These are phyloP conservation scores for Arthrinium phaeospermum DNA, from an alignment of 2,329 filamentous ascomycete genomes.

Conservation along the genomic window DNA sequence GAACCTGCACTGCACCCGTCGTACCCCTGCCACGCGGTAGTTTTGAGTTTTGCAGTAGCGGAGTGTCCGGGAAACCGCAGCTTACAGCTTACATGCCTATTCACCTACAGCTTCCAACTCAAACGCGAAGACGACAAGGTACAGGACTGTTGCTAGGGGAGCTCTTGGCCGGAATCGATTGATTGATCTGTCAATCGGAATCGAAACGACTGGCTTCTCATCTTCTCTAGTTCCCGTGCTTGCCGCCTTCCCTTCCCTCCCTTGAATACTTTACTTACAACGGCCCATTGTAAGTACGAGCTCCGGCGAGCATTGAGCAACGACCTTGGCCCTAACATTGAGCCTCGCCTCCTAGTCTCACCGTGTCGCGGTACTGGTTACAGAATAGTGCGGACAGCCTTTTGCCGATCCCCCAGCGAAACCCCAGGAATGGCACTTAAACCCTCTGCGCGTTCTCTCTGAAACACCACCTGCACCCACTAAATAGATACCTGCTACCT, in stretches of 20 bases:
- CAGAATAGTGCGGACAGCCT: not conserved
- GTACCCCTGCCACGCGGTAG: not conserved
- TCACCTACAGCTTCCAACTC: not conserved
- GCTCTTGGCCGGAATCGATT: not conserved
- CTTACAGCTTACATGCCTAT: not conserved
- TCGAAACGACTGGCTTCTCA: not conserved
- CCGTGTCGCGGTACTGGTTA: not conserved
- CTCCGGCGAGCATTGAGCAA: too few relatives aligned
- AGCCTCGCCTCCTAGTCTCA: not conserved
- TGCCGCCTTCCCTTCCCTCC: too few relatives aligned
- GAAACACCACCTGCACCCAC: slow-evolving; percentile 11
- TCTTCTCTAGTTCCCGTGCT: too few relatives aligned
- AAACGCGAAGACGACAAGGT: not conserved
- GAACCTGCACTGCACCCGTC: not conserved
- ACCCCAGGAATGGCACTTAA: slow-evolving; percentile 12
- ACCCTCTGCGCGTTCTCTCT: not conserved
- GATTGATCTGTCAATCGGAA: not conserved
- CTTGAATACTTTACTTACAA: too few relatives aligned
- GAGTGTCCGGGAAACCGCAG: not conserved
- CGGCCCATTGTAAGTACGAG: too few relatives aligned
- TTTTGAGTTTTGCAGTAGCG: slow-evolving; percentile 10
- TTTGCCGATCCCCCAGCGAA: slow-evolving; percentile 15
- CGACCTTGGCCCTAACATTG: not conserved
- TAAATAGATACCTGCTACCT: not conserved
- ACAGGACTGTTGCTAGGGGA: not conserved